phyloP scores from a whole-genome alignment of 1,139 yeast species.

The Protomyces macrosporus region DNA sequence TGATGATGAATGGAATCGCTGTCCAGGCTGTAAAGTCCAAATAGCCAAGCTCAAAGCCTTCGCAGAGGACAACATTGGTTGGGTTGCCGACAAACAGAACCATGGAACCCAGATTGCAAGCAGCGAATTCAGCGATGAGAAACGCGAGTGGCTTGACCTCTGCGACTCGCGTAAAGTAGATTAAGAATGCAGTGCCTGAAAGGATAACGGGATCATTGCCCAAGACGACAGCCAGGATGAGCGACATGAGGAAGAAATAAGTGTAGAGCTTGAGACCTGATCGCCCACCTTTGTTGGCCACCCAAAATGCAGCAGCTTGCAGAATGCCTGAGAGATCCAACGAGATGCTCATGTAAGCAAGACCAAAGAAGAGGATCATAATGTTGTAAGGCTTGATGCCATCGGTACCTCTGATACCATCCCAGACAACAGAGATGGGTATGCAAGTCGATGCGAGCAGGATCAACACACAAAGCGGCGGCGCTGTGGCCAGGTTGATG shows the following conservation, averaged over 20 bases:
- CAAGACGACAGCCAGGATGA: slow-evolving; percentile 14
- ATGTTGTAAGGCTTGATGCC: slow-evolving; percentile 26
- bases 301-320: slow-evolving; percentile 27
- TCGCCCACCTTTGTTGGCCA: slow-evolving; percentile 23
- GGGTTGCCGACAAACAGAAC: slow-evolving; percentile 27
- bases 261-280: slow-evolving; percentile 19
- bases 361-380: slow-evolving; percentile 23
- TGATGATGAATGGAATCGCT: slow-evolving; percentile 18
- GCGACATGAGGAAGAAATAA: slow-evolving; percentile 23
- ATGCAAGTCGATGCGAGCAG: slow-evolving; percentile 23
- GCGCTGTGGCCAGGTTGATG: slow-evolving; percentile 26
- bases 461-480: slow-evolving; percentile 21
- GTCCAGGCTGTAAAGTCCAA: slow-evolving; percentile 26
- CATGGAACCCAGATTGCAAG: slow-evolving; percentile 26
- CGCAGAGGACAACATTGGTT: slow-evolving; percentile 26
- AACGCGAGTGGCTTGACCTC: slow-evolving; percentile 22
- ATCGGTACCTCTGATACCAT: slow-evolving; percentile 24
- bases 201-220: slow-evolving; percentile 27
- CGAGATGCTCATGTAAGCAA: slow-evolving; percentile 28
- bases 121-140: slow-evolving; percentile 24
- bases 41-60: slow-evolving; percentile 24
- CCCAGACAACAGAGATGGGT: slow-evolving; percentile 19
- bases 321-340: slow-evolving; percentile 25
- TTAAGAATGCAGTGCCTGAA: slow-evolving; percentile 24
- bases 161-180: slow-evolving; percentile 25